A percentile compares a stretch with the other conserved stretches of the same genome.
Evolutionary conservation across 2,329 filamentous ascomycete genomes (phyloP).

Genomic region (Phialocephala sp.): DNA sequence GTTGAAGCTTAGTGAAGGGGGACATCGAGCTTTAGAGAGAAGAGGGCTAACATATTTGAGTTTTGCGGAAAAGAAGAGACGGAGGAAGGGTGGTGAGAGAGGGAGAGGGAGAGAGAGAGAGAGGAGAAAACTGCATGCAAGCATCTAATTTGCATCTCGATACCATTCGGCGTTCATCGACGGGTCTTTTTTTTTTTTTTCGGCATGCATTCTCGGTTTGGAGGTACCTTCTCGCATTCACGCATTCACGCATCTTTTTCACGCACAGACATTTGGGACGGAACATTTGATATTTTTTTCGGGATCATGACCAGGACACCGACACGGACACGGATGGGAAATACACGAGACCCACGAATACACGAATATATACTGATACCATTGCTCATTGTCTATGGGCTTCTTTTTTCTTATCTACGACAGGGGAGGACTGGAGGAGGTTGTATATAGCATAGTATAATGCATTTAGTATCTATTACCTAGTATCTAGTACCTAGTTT

Average conservation of each 20-base stretch:
- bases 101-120: background rate
- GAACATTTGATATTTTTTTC: background rate
- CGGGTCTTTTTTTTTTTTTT: background rate
- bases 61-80: no score
- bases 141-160: background rate
- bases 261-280: background rate
- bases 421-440: no score
- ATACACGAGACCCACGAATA: constrained; percentile 10
- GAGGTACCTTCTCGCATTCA: background rate
- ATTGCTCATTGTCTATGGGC: constrained; percentile 5
- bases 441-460: no score
- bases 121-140: constrained; percentile 1
- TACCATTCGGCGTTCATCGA: background rate
- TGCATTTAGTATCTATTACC: no score
- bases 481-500: no score
- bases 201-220: background rate
- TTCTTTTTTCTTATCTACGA: background rate
- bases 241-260: background rate
- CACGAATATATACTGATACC: background rate
- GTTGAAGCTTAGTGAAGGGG: background rate
- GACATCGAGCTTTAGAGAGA: background rate
- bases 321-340: constrained; percentile 4
- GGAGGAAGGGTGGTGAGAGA: no score
- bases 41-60: no score
- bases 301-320: no score